Evolutionary conservation across 371 early-diverging fungal species (phyloP), one percentile per base, ranked within the genome.

Genomic region (Haplosporangium sp.): DNA sequence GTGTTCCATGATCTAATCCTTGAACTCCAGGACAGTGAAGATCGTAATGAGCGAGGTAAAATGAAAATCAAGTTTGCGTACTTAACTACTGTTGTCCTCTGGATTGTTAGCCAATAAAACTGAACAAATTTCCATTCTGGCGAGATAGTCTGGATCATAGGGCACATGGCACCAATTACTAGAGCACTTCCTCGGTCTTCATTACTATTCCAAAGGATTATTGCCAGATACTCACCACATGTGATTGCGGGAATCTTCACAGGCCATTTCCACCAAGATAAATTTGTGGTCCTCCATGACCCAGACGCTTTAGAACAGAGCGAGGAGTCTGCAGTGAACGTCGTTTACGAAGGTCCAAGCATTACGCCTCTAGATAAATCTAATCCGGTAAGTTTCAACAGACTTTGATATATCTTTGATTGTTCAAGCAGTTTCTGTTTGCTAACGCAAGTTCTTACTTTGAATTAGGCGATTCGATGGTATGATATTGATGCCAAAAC

Each of bases 171-270:
- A 1, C 90, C 90, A 13, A 84, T 88, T 3, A 55, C 71, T 19
- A 40, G 83, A 77, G 11, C 88, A 79, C 47, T 87, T 85, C 83
- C 89, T 81, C 70, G 88, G 82, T 86, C 88, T 17, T 88, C 88
- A 4, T 82, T 88, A 8, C 84, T 89, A 35, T 90, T 87, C 72
- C 84, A 88, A 47, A 88, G 84, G 74, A 86, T 90, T 35, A 76
- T 90, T 4, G 88, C 88, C 15, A 73, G 90, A 8, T 90, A 90
- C 62, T 82, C 89, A 11, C 88, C 86, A 1, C 89, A 90, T 82
- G 87, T 90, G 3, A 89, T 90, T 72, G 85, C 88, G 3, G 88
- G 83, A 7, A 87, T 89, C 60, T 90, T 90, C 68, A 87, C 86
- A 67, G 90, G 90, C 1, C 90, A 90, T 64, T 89, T 85, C 19